phyloP scores from a whole-genome alignment of 345 rosid genomes.

The Corchorus capsularis region DNA sequence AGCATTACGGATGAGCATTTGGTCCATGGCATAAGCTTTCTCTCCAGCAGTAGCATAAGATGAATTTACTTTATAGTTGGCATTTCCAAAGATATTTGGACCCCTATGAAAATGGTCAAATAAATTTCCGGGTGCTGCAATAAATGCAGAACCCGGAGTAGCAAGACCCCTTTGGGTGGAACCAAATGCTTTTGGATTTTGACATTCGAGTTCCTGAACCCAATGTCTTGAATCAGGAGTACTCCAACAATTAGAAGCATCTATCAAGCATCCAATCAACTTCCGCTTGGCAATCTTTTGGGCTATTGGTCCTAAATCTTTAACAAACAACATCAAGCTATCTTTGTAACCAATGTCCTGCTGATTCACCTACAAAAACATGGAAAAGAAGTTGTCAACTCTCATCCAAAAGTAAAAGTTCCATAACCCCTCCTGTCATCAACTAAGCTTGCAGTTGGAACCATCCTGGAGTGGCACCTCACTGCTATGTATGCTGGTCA shows the following conservation, averaged over 20 bases:
- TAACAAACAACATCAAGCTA: constrained; percentile 46
- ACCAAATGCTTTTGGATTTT: constrained; percentile 11
- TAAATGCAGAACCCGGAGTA: neutral
- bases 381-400: neutral
- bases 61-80: neutral
- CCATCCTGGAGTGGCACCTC: neutral
- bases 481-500: neutral
- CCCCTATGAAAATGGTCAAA: neutral
- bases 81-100: neutral
- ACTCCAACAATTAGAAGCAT: constrained; percentile 21
- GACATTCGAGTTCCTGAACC: constrained; percentile 16
- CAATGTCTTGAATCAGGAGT: constrained; percentile 20
- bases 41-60: constrained; percentile 6
- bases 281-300: constrained; percentile 44
- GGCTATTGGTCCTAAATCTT: constrained; percentile 55
- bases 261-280: constrained; percentile 28
- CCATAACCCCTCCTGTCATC: neutral
- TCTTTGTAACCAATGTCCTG: constrained; percentile 37
- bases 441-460: neutral
- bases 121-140: constrained; percentile 10
- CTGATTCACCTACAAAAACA: constrained; percentile 37
- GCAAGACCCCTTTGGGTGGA: constrained; percentile 12
- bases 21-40: constrained; percentile 5
- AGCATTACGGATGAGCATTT: neutral
- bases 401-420: neutral